phyloP scores from a whole-genome alignment of 208 protist species.

The Wallacemonas collosoma region DNA sequence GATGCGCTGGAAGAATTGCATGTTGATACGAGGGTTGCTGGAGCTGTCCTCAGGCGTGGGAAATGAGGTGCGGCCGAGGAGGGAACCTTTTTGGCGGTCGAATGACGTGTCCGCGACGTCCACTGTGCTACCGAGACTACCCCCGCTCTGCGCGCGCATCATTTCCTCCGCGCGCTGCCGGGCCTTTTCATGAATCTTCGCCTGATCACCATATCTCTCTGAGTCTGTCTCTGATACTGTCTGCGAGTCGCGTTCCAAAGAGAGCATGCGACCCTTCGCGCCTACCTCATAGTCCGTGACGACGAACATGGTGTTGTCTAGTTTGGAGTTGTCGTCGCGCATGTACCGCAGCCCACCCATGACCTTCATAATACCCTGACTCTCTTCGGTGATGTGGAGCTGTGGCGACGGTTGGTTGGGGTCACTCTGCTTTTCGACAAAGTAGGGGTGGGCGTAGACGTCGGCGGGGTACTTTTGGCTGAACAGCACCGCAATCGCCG shows the following conservation, averaged over 20 bases:
- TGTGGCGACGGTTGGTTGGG: conserved; percentile 80
- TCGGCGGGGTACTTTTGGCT: conserved; percentile 58
- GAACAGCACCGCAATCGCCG: conserved; percentile 61
- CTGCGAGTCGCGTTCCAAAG: conserved; percentile 18
- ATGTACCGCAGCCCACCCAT: conserved; percentile 85
- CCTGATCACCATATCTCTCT: conserved; percentile 19
- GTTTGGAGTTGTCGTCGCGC: conserved; percentile 73
- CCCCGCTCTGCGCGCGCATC: not conserved
- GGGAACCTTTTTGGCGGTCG: not conserved
- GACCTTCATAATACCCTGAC: conserved; percentile 81
- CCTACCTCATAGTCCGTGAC: conserved; percentile 65
- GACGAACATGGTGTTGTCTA: conserved; percentile 85
- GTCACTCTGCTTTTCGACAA: conserved; percentile 88
- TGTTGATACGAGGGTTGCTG: conserved; percentile 20
- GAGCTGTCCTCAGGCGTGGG: conserved; percentile 40
- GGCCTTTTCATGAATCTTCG: not conserved
- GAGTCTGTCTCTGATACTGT: conserved; percentile 17
- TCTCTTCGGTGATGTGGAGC: conserved; percentile 87
- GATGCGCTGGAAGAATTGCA: conserved; percentile 37
- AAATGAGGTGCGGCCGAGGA: conserved; percentile 33
- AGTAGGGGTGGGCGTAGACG: conserved; percentile 86
- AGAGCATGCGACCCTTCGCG: conserved; percentile 57
- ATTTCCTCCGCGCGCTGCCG: not conserved
- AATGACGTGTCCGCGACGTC: conserved; percentile 1
- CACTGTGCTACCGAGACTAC: conserved; percentile 19